These are phyloP conservation scores for Chlorociboria aeruginascens DNA, from an alignment of 495 filamentous ascomycete species.

Conservation along the genomic window DNA sequence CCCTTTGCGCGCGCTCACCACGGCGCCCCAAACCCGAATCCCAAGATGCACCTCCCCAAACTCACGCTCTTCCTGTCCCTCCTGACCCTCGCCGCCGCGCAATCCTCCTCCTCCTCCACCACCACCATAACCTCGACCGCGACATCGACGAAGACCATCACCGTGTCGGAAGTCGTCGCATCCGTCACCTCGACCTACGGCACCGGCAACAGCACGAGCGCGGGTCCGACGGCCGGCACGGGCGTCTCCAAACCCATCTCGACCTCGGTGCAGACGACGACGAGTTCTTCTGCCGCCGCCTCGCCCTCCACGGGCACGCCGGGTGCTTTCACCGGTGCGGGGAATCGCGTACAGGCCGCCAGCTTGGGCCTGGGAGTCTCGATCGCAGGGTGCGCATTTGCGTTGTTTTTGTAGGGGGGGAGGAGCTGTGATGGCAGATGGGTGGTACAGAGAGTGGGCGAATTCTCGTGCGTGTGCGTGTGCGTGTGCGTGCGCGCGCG, in stretches of 20 bases:
- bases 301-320: conserved; percentile 1
- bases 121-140: conserved; percentile 35
- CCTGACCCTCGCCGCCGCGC: conserved; percentile 29
- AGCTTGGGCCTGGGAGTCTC: conserved; percentile 31
- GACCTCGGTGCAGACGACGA: conserved; percentile 11
- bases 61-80: conserved; percentile 27
- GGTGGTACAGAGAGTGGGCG: not conserved
- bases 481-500: no score
- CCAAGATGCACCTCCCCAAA: conserved; percentile 28
- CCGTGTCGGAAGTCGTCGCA: conserved; percentile 28
- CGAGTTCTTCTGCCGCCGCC: conserved; percentile 3
- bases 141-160: conserved; percentile 41
- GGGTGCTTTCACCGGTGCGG: conserved; percentile 23
- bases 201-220: conserved; percentile 12
- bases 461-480: not conserved
- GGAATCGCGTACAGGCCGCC: conserved; percentile 27
- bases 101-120: conserved; percentile 18
- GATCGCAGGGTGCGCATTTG: conserved; percentile 22
- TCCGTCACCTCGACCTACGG: conserved; percentile 20
- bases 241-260: conserved; percentile 5
- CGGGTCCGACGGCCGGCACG: conserved; percentile 16
- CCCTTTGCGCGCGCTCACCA: conserved; percentile 4
- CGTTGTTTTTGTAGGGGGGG: conserved; percentile 25
- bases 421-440: not conserved
- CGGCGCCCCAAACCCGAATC: not conserved